A percentile compares a stretch with the other conserved stretches of the same genome.
These are phyloP conservation scores for Escovopsis sp. DNA, from an alignment of 2,329 filamentous ascomycete species.

Conservation along the genomic window DNA sequence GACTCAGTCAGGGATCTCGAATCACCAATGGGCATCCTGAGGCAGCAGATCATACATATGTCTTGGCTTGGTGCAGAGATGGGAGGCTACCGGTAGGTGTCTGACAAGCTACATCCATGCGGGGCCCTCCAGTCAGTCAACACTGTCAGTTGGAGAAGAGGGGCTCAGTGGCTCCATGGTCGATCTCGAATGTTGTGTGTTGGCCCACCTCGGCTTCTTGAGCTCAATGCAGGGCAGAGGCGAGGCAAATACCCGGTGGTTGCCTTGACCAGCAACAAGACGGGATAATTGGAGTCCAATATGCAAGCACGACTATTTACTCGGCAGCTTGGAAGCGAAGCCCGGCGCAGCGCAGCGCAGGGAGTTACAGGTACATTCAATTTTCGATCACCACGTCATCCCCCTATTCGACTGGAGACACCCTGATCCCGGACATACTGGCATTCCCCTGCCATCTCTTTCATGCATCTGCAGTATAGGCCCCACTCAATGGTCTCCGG, in stretches of 20 bases:
- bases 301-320: neutral
- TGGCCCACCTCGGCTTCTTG: no score
- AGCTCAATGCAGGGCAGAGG: neutral
- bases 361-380: neutral
- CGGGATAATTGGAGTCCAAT: neutral
- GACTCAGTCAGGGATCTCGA: no score
- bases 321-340: no score
- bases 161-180: no score
- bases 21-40: no score
- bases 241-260: neutral
- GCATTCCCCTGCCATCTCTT: neutral
- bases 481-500: conserved; percentile 6
- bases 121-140: no score
- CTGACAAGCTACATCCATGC: no score
- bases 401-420: conserved; percentile 2
- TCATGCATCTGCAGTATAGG: conserved; percentile 4
- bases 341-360: neutral
- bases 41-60: no score
- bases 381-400: conserved; percentile 1
- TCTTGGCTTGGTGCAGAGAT: no score
- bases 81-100: no score
- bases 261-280: neutral
- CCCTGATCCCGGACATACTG: neutral
- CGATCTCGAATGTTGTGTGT: no score
- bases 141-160: no score